Base-by-base conservation (phyloP, 2,329 filamentous ascomycete species). In the Dendryphion nanum region DNA sequence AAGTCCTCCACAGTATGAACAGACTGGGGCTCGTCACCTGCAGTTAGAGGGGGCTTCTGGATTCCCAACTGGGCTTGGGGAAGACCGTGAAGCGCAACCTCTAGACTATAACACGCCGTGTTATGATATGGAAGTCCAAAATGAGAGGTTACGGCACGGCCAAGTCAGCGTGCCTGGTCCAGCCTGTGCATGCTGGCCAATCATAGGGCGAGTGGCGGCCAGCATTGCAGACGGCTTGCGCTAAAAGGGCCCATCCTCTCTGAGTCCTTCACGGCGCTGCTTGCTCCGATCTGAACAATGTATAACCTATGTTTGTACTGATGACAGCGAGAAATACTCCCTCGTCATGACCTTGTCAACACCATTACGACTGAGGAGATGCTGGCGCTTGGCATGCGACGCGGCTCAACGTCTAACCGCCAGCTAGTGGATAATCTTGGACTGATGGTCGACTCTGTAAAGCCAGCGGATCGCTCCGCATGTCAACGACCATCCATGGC, bases 391-490 rank as follows among this genome's bases (percentile, higher is more conserved):
- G 23, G 3, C 23, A n/a, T 26, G 23, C 23, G 23, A 10, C 23
- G 23, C 23, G n/a, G 23, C 23, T 26, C n/a, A n/a, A 26, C 23
- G 10, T 30, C 29, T n/a, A 17, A 23, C 28, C 31, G 35, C 35
- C 33, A 47, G 30, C 37, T 44, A 41, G 39, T 29, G 35, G 38
- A 37, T 38, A 45, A 47, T 37, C 38, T 30, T 40, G 40, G 42
- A 47, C 38, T 47, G 48, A 45, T 45, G 34, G 33, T 40, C 48
- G 43, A 48, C 42, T 38, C 41, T 48, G 45, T 47, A 46, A 37
- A 48, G 45, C 48, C 34, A 47, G 44, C 57, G 53, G 53, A 53
- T 61, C 53, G 52, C 53, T 55, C 57, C 58, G 56, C 53, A 50
- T 51, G 42, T 51, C 42, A 50, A 49, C 45, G 41, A 42, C 44